Conservation (phyloP, 2,329 filamentous ascomycete species). For the Fusarium irregulare region DNA sequence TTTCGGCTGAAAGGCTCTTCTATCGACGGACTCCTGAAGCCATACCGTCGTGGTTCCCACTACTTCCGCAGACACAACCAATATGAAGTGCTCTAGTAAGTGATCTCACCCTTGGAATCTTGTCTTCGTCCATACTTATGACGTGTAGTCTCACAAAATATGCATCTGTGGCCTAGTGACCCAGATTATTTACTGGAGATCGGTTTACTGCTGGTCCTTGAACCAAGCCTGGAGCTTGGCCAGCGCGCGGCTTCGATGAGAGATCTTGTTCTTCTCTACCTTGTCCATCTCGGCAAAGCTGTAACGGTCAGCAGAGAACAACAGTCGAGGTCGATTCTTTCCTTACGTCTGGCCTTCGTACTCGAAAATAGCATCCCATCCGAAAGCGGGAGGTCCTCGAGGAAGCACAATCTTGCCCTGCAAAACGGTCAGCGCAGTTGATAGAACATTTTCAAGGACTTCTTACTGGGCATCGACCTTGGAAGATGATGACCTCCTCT, state of each 20-base stretch:
- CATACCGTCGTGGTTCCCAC: constrained; percentile 76
- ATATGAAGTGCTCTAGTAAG: constrained; percentile 83
- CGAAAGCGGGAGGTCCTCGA: constrained; percentile 83
- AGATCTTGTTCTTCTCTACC: constrained; percentile 87
- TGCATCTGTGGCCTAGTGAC: constrained; percentile 4
- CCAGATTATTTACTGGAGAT: not conserved
- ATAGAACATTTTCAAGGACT: not conserved
- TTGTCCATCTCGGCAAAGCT: constrained; percentile 96
- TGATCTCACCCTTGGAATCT: constrained; percentile 8
- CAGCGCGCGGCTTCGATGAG: constrained; percentile 89
- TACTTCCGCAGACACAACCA: constrained; percentile 78
- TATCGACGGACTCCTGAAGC: constrained; percentile 65
- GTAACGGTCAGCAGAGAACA: constrained; percentile 19
- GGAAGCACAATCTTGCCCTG: constrained; percentile 84
- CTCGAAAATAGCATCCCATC: constrained; percentile 97
- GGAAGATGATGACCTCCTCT: constrained; percentile 86
- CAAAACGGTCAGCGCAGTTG: not conserved
- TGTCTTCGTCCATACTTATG: constrained; percentile 12
- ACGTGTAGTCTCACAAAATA: constrained; percentile 35
- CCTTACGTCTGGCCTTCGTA: constrained; percentile 84
- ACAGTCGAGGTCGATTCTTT: not conserved
- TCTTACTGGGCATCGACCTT: constrained; percentile 84
- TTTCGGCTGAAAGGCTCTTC: constrained; percentile 57
- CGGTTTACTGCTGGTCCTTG: constrained; percentile 53
- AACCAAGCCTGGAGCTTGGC: constrained; percentile 88